A percentile compares a stretch with the other conserved stretches of the same genome.
These are phyloP conservation scores for Mycena galericulata DNA, from an alignment of 768 basidiomycete genomes.

Conservation along the genomic window DNA sequence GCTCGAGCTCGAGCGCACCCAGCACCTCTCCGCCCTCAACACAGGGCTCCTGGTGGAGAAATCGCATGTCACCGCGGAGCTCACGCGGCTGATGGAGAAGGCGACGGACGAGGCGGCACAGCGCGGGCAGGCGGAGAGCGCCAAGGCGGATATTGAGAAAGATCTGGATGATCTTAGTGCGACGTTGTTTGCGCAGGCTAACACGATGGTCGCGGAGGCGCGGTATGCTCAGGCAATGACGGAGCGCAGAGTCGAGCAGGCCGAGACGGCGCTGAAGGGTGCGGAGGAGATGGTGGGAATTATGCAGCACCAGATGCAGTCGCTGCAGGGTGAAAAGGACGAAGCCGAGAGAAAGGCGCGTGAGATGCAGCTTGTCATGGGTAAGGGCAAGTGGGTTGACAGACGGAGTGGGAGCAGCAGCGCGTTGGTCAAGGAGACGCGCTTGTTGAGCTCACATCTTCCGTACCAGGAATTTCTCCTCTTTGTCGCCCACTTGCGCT, in stretches of 20 bases:
- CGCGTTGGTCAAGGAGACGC: slow-evolving; percentile 48
- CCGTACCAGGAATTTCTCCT: slow-evolving; percentile 86
- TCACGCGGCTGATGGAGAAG: slow-evolving; percentile 93
- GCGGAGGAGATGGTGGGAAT: slow-evolving; percentile 88
- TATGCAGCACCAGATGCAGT: slow-evolving; percentile 90
- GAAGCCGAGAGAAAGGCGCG: slow-evolving; percentile 63
- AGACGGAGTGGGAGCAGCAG: slow-evolving; percentile 46
- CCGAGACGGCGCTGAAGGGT: slow-evolving; percentile 81
- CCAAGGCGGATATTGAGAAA: slow-evolving; percentile 86
- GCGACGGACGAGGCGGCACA: slow-evolving; percentile 95
- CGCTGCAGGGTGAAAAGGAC: slow-evolving; percentile 76
- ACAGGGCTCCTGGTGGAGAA: slow-evolving; percentile 94
- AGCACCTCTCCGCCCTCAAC: slow-evolving; percentile 91
- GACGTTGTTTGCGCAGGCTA: slow-evolving; percentile 90
- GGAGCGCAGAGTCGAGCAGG: slow-evolving; percentile 80
- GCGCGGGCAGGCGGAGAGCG: slow-evolving; percentile 90
- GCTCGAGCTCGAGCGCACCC: slow-evolving; percentile 86
- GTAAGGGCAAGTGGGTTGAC: slow-evolving; percentile 78
- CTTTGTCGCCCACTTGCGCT: slow-evolving; percentile 82
- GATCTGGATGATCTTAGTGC: slow-evolving; percentile 96
- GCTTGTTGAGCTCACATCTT: slow-evolving; percentile 73
- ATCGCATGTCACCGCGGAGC: slow-evolving; percentile 88
- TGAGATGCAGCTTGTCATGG: slow-evolving; percentile 64
- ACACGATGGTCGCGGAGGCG: slow-evolving; percentile 98
- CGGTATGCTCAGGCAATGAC: slow-evolving; percentile 72